Percentiles rank a stretch among this genome's conserved stretches.
Conservation (phyloP, 305 asterid species). For the Caryopteris hybrid region DNA sequence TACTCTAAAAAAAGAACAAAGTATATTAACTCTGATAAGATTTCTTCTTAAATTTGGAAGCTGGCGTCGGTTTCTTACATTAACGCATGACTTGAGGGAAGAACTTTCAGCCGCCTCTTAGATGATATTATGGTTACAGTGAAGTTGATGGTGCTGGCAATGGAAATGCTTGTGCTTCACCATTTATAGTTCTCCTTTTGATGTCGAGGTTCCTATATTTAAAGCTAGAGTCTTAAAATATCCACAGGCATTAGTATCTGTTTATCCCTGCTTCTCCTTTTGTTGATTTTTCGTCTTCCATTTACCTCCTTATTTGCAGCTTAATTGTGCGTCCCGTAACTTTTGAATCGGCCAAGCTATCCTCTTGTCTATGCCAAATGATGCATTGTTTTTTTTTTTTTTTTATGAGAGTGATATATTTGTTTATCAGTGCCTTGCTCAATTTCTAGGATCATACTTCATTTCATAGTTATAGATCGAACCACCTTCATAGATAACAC, state of each 20-base stretch:
- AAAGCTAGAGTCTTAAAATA: not conserved
- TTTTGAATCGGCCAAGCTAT: no score
- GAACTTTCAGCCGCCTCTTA: not conserved
- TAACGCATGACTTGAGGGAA: not conserved
- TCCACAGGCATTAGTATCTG: no score
- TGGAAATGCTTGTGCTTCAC: not conserved
- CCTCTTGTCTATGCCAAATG: not conserved
- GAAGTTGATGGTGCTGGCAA: not conserved
- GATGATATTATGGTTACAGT: not conserved
- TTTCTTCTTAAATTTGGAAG: not conserved
- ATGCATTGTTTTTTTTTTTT: no score
- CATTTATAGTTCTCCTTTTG: not conserved
- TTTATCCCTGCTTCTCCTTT: not conserved
- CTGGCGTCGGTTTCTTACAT: not conserved
- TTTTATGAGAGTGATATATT: not conserved
- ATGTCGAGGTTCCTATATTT: not conserved
- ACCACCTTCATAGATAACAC: no score
- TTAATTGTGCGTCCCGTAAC: no score
- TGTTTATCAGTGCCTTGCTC: no score
- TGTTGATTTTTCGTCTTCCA: not conserved
- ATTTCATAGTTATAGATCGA: no score
- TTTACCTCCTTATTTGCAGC: not conserved
- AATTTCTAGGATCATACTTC: no score
- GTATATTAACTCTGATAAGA: not conserved
- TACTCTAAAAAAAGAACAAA: not conserved